These are phyloP conservation scores for Colletotrichum orbiculare DNA, from an alignment of 2,329 filamentous ascomycete genomes.

Conservation along the genomic window DNA sequence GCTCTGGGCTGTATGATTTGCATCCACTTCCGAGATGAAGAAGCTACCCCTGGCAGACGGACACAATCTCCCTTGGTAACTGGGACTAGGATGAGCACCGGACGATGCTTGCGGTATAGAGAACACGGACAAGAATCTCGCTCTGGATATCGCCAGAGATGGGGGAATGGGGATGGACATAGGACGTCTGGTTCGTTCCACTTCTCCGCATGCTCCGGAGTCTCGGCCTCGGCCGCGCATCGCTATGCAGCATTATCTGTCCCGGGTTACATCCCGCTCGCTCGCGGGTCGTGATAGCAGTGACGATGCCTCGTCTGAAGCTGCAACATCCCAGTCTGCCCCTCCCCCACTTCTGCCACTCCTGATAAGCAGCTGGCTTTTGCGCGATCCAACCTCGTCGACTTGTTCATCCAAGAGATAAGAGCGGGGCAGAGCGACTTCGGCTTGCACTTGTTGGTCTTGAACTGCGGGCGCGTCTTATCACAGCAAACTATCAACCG, in stretches of 20 bases:
- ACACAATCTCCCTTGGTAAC: not conserved
- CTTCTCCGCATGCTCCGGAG: slow-evolving; percentile 17
- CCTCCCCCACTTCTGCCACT: slow-evolving; percentile 26
- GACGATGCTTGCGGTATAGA: not conserved
- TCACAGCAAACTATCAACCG: slow-evolving; percentile 2
- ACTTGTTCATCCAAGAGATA: slow-evolving; percentile 8
- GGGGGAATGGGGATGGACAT: slow-evolving; percentile 32
- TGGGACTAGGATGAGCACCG: not conserved
- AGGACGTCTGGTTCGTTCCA: not conserved
- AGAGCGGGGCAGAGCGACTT: slow-evolving; percentile 23
- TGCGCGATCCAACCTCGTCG: slow-evolving; percentile 7
- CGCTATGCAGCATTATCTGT: too few species aligned
- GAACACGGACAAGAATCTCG: not conserved
- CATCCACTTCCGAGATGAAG: slow-evolving; percentile 10
- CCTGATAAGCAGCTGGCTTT: slow-evolving; percentile 10
- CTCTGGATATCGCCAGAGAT: slow-evolving; percentile 14
- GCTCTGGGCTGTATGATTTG: slow-evolving; percentile 1
- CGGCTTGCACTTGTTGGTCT: not conserved
- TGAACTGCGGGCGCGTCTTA: slow-evolving; percentile 16
- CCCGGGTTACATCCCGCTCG: not conserved
- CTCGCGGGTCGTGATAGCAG: slow-evolving; percentile 4
- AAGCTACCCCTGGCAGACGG: not conserved
- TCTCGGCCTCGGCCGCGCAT: too few species aligned
- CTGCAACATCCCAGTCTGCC: not conserved
- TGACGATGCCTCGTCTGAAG: not conserved